Evolutionary conservation across 805 yeast genomes (phyloP).

Genomic region (Metschnikowia picachoensis): DNA sequence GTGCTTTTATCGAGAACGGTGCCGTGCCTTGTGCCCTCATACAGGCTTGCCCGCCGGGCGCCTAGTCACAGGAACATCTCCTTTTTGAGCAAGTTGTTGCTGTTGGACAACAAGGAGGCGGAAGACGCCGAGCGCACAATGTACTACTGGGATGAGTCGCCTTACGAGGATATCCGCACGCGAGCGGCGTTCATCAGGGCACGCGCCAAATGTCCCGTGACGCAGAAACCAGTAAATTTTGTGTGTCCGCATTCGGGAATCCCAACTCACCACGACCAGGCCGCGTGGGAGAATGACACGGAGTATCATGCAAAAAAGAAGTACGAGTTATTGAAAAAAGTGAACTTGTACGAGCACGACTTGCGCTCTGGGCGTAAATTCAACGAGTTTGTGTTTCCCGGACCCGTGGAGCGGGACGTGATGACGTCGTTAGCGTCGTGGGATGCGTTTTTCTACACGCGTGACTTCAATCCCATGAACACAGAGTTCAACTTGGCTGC

Average conservation of each 20-base stretch:
- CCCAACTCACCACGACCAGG: conserved; percentile 89
- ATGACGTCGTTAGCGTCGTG: conserved; percentile 75
- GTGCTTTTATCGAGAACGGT: conserved; percentile 10
- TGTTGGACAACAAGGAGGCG: conserved; percentile 29
- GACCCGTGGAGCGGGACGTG: conserved; percentile 68
- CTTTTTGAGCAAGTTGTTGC: conserved; percentile 36
- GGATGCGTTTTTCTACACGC: conserved; percentile 91
- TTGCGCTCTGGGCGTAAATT: conserved; percentile 89
- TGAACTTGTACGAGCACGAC: conserved; percentile 92
- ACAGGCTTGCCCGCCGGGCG: conserved; percentile 2
- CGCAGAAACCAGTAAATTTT: conserved; percentile 70
- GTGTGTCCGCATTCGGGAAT: conserved; percentile 94
- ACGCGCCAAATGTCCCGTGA: conserved; percentile 87
- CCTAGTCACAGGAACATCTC: conserved; percentile 23
- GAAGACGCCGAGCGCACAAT: conserved; percentile 29
- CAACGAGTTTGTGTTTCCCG: conserved; percentile 94
- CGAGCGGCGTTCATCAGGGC: conserved; percentile 90
- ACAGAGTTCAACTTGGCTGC: conserved; percentile 95
- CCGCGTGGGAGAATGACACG: conserved; percentile 82
- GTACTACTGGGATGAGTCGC: conserved; percentile 88
- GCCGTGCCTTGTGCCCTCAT: conserved; percentile 4
- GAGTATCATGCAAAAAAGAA: conserved; percentile 64
- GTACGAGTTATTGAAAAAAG: conserved; percentile 76
- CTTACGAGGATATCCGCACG: conserved; percentile 79
- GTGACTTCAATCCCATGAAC: conserved; percentile 94